Base-by-base conservation (phyloP, 179 eudicot species). In the Dionaea muscipula region DNA sequence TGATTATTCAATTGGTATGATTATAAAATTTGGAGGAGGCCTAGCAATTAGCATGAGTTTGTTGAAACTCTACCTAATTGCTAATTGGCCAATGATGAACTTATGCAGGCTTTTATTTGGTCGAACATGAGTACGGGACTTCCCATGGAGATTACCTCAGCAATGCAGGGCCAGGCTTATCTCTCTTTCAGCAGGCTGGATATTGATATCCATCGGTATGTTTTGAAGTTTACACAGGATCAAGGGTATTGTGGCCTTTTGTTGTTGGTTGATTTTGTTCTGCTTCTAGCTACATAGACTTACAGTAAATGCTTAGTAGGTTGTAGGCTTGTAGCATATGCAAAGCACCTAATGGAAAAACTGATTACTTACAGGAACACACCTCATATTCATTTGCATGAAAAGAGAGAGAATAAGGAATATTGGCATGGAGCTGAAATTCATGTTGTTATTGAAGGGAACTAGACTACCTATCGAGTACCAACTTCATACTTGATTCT, bases 101-200 rank as follows among this genome's bases (percentile, higher is more conserved):
- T 64, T 51, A 13, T 66, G 70, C 68, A 93, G 99, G 99, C 99
- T 24, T 71, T 93, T 68, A 88, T 88, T 71, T 93, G 99, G 99
- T 93, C 99, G 60, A 93, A 93, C 77, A 93, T 88, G 96, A 93
- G 99, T 69, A 93, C 99, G 3, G 99, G 99, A 61, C 82, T 93
- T 60, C 96, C 99, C 36, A 93, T 93, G 67, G 99, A 93, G 68
- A 93, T 93, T 57, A 72, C 84, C 51, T 88, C 99, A 53, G 81
- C 95, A 56, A 82, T 93, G 96, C 80, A 76, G 55, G 78, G 76
- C 55, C 94, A 93, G 69, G 79, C 53, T 57, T 93, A 65, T 63
- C 35, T 57, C 55, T 62, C 99, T 36, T 85, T 88, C 73, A 88
- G 99, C 85, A 74, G 84, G 81, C 82, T 88, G 72, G 99, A 93